Base-by-base conservation (phyloP, 306 rosid species). In the Cicer yamashitae region DNA sequence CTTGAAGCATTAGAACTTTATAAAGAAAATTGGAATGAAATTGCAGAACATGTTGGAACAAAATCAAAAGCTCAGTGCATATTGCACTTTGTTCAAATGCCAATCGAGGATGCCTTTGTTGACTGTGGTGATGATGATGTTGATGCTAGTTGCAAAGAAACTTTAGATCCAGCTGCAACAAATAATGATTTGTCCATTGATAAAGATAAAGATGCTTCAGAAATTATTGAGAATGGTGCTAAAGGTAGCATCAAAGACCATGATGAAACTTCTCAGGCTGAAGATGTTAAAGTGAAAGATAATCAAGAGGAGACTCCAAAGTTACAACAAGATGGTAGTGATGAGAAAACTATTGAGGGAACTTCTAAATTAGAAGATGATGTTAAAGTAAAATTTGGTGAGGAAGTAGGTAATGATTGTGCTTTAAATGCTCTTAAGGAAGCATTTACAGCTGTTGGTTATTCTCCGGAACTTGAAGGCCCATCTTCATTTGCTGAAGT, bases 31-130 rank as follows among this genome's bases (percentile, higher is more conserved):
- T 93, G 98, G 98, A 93, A 78, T 76, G 98, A 93, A 79, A 93
- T 93, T 70, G 97, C 98, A 7, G 98, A 93, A 80, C 98, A 91
- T 51, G 98, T 93, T 76, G 98, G 97, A 53, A 93, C 98, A 76
- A 93, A 93, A 78, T 84, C 98, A 60, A 93, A 89, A 84, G 89
- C 96, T 73, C 98, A 93, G 81, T 93, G 98, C 83, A 93, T 93
- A 70, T 82, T 91, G 80, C 97, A 91, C 82, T 93, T 93, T 81
- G 91, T 93, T 79, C 98, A 93, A 87, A 93, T 93, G 98, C 98
- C 98, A 81, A 91, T 93, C 63, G 89, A 88, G 84, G 97, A 91
- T 76, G 67, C 88, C 82, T 93, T 93, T 86, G 76, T 88, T 74
- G 92, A 89, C 34, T 76, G 75, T 72, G 84, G 75, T 72, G 84